Base-by-base conservation (phyloP, 2,329 filamentous ascomycete genomes). In the Botrytis elliptica region DNA sequence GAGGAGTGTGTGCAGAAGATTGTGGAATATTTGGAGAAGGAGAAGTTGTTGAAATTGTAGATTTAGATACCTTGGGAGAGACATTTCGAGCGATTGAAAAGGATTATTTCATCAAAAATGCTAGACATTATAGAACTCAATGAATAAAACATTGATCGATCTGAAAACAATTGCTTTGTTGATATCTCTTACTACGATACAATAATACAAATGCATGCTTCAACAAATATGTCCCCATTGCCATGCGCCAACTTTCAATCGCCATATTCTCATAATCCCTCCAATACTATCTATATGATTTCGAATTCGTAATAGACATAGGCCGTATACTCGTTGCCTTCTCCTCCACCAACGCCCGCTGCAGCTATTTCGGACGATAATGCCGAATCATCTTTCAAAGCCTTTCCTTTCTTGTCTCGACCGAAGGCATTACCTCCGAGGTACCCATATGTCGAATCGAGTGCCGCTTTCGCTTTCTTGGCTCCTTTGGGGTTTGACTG, bases 261-360 rank as follows among this genome's bases (percentile, higher is more conserved):
- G 36, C 63, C 29, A 46, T 72, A 60, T 60, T 49, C 52, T 60
- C 25, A 20, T 49, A 22, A 20, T 42, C 33, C 57, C 65, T 16
- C 25, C 40, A 52, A 40, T 69, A 38, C 33, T 72, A 66, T 75
- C 78, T 80, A 82, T 81, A 81, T 78, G 77, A 98, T 90, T 81
- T 96, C 93, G 81, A 98, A 93, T 82, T 97, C 93, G 84, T 98
- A 99, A 86, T 95, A 98, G 81, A 98, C 96, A 84, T 97, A 99
- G 59, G 96, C 92, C 75, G 94, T 96, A 85, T 98, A 99, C 82
- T 98, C 94, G 78, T 89, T 87, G 71, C 91, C 91, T 74, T 94
- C 93, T 29, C 89, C 90, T 20, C 89, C 90, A 49, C 87, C 84
- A 68, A 91, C 82, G 40, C 90, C 92, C 6, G 91, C 91, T 4